Evolutionary conservation across 257 asterid species (phyloP), one percentile per base, ranked within the genome.

Genomic region (Coffea eugenioides): DNA sequence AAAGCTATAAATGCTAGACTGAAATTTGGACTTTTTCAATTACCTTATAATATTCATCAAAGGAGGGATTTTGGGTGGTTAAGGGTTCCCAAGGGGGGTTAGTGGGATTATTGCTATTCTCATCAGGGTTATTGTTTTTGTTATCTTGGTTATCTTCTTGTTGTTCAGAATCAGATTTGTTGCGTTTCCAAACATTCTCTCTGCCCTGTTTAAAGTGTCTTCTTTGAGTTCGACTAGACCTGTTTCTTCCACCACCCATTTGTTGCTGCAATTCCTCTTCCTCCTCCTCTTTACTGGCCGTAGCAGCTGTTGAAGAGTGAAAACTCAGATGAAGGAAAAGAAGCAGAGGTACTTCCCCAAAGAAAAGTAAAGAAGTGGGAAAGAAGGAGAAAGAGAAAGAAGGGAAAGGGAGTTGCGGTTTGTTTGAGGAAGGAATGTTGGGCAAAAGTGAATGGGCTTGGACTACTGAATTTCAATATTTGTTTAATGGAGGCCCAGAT

Each of bases 201-300:
- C 98, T 87, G 89, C 82, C 83, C 80, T 96, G 90, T 62, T 88
- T 82, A 76, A 96, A 96, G 89, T 96, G 97, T 23, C 91, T 96
- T 79, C 98, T 86, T 90, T 94, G 99, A 76, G 99, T 96, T 18
- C 99, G 96, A 43, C 99, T 97, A 48, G 96, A 90, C 89, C 90
- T 96, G 39, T 76, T 41, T 65, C 97, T 92, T 71, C 97, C 86
- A 41, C 99, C 97, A 41, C 99, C 97, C 98, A 90, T 95, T 70
- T 80, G 46, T 2, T 56, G 52, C 39, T 61, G 27, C 78, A 51
- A 81, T 48, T 41, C 82, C 66, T 79, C 34, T 15, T 61, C 41
- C 41, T 6, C 36, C 41, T 6, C 36, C 25, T 34, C 27, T 16
- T 11, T 31, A 36, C 39, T 61, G 49, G 49, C 81, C 61, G 66